phyloP scores from a whole-genome alignment of 495 filamentous ascomycete species.

The Apiosordaria backusii region DNA sequence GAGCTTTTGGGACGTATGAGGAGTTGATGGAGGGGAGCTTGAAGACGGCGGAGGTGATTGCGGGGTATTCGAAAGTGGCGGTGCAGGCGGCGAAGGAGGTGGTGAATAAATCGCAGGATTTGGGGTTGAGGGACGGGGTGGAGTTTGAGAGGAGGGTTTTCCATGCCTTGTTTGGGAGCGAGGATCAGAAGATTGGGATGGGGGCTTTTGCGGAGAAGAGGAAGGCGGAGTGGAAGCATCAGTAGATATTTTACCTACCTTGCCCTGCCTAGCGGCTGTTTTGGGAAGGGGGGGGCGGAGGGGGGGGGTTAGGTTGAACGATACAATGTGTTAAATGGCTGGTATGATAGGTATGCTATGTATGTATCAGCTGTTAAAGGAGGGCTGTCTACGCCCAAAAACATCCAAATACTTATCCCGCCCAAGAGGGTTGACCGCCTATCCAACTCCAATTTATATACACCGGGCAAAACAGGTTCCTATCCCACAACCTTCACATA shows the following conservation, averaged over 20 bases:
- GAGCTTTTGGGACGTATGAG: conserved; percentile 75
- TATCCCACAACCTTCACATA: conserved; percentile 50
- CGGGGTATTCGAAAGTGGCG: conserved; percentile 71
- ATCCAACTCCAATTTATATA: no score
- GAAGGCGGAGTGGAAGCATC: conserved; percentile 85
- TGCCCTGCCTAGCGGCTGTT: neutral
- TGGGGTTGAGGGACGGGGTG: conserved; percentile 79
- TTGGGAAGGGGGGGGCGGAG: no score
- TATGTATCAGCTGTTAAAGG: neutral
- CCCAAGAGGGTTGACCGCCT: no score
- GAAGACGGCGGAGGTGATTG: conserved; percentile 84
- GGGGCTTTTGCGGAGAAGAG: conserved; percentile 91
- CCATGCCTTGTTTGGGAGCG: conserved; percentile 84
- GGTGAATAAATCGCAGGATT: conserved; percentile 93
- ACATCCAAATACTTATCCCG: no score
- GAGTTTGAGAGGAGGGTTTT: conserved; percentile 93
- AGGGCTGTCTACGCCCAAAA: no score
- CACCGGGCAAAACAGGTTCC: no score
- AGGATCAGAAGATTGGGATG: conserved; percentile 98
- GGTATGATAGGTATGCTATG: neutral
- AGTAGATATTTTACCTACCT: conserved; percentile 53
- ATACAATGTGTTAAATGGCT: no score
- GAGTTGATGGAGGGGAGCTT: conserved; percentile 74
- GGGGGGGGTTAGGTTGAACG: no score
- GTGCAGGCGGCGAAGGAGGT: conserved; percentile 95